phyloP scores from a whole-genome alignment of 129 eudicot genomes.

The Lactuca saligna region DNA sequence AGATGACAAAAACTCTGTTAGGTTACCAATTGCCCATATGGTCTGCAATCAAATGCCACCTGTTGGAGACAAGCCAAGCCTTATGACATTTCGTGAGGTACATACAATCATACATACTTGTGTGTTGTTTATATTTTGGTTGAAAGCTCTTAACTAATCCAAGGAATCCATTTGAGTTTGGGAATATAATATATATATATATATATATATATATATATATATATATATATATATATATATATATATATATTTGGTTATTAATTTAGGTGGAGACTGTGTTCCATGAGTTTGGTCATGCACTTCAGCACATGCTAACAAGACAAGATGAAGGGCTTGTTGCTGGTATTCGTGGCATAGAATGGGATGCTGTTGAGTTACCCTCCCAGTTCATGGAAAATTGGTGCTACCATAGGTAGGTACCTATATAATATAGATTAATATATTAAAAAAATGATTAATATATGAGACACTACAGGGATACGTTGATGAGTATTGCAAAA shows the following conservation, averaged over 20 bases:
- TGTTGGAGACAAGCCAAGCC: conserved; percentile 96
- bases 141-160: too few species aligned
- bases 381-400: conserved; percentile 99
- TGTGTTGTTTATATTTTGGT: too few species aligned
- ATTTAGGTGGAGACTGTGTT: conserved; percentile 95
- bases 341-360: conserved; percentile 93
- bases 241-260: too few species aligned
- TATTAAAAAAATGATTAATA: neutral
- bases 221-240: too few species aligned
- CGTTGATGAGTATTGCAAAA: conserved; percentile 90
- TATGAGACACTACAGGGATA: conserved; percentile 54
- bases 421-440: too few species aligned
- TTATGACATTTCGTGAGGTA: conserved; percentile 99
- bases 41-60: conserved; percentile 99
- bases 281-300: conserved; percentile 99
- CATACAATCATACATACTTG: neutral
- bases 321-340: conserved; percentile 99
- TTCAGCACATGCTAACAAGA: conserved; percentile 96
- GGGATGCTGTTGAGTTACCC: conserved; percentile 99
- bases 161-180: too few species aligned
- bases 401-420: conserved; percentile 89
- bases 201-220: too few species aligned
- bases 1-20: conserved; percentile 61
- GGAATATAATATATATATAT: too few species aligned
- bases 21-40: conserved; percentile 97